Percentiles rank a stretch among this genome's conserved stretches.
Conservation (phyloP, 495 filamentous ascomycete genomes). For the Penicillium macrosclerotiorum region DNA sequence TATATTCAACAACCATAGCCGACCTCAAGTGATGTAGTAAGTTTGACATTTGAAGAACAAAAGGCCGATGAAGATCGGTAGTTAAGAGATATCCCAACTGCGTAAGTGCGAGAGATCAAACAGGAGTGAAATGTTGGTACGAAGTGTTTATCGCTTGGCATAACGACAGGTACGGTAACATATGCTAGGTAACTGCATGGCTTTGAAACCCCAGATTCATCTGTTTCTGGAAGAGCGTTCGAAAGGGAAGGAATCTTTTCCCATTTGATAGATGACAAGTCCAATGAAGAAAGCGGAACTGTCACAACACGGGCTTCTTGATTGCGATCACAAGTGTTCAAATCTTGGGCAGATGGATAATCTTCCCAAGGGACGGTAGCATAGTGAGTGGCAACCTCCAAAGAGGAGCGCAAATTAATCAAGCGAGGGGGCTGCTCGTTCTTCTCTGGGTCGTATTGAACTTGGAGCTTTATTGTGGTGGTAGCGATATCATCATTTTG, state of each 20-base stretch:
- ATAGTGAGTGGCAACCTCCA: conserved; percentile 67
- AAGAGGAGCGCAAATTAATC: conserved; percentile 56
- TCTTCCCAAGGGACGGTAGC: conserved; percentile 50
- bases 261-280: conserved; percentile 58
- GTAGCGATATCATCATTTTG: not conserved
- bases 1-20: too few species aligned
- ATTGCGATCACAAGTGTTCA: conserved; percentile 23
- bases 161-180: conserved; percentile 62
- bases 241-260: conserved; percentile 31
- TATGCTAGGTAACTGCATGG: conserved; percentile 52
- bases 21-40: too few species aligned
- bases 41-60: too few species aligned
- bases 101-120: conserved; percentile 69
- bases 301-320: conserved; percentile 58
- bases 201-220: not conserved
- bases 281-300: conserved; percentile 54
- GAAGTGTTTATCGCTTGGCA: conserved; percentile 62
- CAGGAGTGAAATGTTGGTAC: conserved; percentile 80
- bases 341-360: conserved; percentile 8
- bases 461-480: conserved; percentile 56
- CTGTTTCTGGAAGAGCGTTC: not conserved
- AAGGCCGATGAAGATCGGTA: not conserved
- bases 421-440: conserved; percentile 57
- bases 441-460: conserved; percentile 61
- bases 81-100: conserved; percentile 58